Evolutionary conservation across 1,284 basidiomycete genomes (phyloP), one percentile per base, ranked within the genome.

Genomic region (Lentinus polychrous): DNA sequence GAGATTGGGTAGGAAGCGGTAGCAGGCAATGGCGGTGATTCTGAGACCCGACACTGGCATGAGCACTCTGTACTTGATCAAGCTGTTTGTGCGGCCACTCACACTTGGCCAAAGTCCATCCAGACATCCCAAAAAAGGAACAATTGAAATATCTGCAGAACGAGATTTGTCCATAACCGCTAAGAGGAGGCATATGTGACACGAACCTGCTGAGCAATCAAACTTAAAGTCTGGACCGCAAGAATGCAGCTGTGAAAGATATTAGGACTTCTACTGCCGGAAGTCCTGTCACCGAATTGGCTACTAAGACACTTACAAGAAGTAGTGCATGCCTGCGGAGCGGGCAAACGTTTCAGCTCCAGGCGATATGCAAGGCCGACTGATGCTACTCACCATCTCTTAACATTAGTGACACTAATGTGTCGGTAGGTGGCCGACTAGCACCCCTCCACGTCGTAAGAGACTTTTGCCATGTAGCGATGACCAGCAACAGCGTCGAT

Each of bases 1-100:
- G 2, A 61, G 51, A 51, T 59, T 52, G 38, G 58, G 53, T 49
- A 61, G 58, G 52, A 61, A 61, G 37, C 55, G 57, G 23, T 50
- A 52, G 41, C 52, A 46, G 43, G 54, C 55, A 42, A 61, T 56
- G 20, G 52, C 51, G 45, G 51, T 55, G 46, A 61, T 50, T 14
- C 60, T 61, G 39, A 15, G 8, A 39, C 18, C n/a, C 31, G 23
- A 10, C 10, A 5, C 27, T n/a, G 10, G 4, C 27, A 10, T 27
- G 10, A 27, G 10, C 27, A 27, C 4, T 27, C 18, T 14, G 22
- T 20, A 20, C 35, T 14, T 4, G 8, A 24, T 8, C 12, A 38
- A 15, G n/a, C 8, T 3, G 33, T 15, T 27, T 18, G 3, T 14
- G 5, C 5, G 17, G 11, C n/a, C 2, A 43, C 52, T 43, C 11